Base-by-base conservation (phyloP, 345 rosid species). In the Euphorbia pulcherrima region DNA sequence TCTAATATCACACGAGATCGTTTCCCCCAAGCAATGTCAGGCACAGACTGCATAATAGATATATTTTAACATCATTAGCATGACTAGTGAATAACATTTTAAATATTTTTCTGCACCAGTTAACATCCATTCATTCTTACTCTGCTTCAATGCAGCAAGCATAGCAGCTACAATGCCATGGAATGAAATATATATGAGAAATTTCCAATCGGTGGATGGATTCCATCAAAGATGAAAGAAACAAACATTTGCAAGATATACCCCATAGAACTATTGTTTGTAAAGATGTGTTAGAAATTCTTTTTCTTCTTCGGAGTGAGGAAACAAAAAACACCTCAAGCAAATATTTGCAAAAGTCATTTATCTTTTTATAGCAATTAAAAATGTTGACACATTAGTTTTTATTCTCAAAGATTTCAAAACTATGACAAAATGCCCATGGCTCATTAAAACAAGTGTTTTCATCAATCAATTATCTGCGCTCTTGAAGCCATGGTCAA, bases 1-100 rank as follows among this genome's bases (percentile, higher is more conserved):
- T 95, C 97, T 83, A 95, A 81, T 56, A 90, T 60, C 51, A 95
- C 97, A 16, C 97, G 93, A 53, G 97, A 69, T 20, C 73, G 85
- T 64, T 83, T 90, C 71, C 97, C 97, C 97, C 97, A 94, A 23
- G 84, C 86, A 63, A 94, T 75, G 58, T 76, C 95, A 72, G 86
- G 82, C 64, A 89, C 88, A 79, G 96, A 83, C 98, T 93, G 86
- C 73, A 87, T 28, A 56, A 58, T 46, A 69, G 14, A 64, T 24
- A 10, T 35, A 41, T 44, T 18, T 76, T 30, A 60, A 73, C 33
- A 77, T 74, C 39, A 62, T 16, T 24, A 52, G 12, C 47, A 54
- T 21, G 9, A 14, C n/a, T 24, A 18, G 46, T 24, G 28, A 33
- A 37, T 16, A 23, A 14, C 14, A 21, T 40, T 13, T 23, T 20